A percentile compares a stretch with the other conserved stretches of the same genome.
Conservation (phyloP, 768 basidiomycete genomes). For the Pleurotus tuoliensis region DNA sequence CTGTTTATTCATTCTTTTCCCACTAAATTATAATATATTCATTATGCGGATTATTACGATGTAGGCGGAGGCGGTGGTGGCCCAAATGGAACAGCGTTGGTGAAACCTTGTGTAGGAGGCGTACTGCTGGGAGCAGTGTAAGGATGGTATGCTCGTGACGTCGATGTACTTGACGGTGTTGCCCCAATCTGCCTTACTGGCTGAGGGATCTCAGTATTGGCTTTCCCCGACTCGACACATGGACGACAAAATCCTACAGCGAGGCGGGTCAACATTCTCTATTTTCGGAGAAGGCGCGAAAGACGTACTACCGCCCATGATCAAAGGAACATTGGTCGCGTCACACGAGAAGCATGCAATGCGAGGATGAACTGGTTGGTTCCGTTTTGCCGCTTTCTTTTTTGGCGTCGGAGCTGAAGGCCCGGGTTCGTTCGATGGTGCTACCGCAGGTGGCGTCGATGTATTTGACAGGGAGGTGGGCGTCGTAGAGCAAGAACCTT, state of each 20-base stretch:
- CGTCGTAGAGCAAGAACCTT: neutral
- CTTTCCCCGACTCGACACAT: slow-evolving; percentile 56
- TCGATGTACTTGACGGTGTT: neutral
- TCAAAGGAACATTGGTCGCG: slow-evolving; percentile 68
- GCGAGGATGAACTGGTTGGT: slow-evolving; percentile 27
- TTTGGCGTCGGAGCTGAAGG: slow-evolving; percentile 18
- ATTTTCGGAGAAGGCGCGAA: neutral
- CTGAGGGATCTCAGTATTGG: slow-evolving; percentile 24
- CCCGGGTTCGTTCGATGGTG: neutral
- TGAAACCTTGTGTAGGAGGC: neutral
- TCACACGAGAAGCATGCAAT: slow-evolving; percentile 60
- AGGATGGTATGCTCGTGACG: neutral
- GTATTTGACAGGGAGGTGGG: neutral
- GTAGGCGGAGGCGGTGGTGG: neutral
- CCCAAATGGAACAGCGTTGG: neutral
- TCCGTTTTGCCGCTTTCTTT: slow-evolving; percentile 38
- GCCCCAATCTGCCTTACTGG: neutral
- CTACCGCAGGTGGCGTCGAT: neutral
- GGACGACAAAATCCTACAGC: slow-evolving; percentile 61
- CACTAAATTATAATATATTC: slow-evolving; percentile 6
- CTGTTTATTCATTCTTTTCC: neutral
- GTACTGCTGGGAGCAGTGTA: neutral
- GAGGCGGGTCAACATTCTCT: neutral
- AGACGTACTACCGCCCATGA: slow-evolving; percentile 68
- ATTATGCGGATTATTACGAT: neutral